Evolutionary conservation across 371 early-diverging fungal species (phyloP).

Genomic region (Mortierella sp.): DNA sequence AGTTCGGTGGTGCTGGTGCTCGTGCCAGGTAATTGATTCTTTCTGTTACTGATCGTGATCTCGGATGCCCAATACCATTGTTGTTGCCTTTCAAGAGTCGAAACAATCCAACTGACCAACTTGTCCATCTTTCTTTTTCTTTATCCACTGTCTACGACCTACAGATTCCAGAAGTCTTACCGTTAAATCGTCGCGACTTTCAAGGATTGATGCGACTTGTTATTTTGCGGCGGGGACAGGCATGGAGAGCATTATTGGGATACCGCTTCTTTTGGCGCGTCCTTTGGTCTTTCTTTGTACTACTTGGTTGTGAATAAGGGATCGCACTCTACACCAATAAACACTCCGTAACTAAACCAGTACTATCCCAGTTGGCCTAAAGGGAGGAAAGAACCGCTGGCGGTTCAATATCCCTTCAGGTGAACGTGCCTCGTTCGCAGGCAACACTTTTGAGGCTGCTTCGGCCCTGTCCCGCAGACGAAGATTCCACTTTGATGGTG

Average conservation of each 20-base stretch:
- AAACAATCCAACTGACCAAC: too few species aligned
- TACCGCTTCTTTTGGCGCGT: slow-evolving; percentile 1
- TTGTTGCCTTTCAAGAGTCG: not conserved
- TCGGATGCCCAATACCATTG: too few species aligned
- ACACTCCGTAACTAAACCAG: slow-evolving; percentile 23
- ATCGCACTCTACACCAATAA: slow-evolving; percentile 17
- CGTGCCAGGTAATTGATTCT: slow-evolving; percentile 87
- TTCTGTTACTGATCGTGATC: not conserved
- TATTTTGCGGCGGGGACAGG: slow-evolving; percentile 22
- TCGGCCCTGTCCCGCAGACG: too few species aligned
- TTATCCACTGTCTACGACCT: not conserved
- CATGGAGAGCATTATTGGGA: slow-evolving; percentile 3
- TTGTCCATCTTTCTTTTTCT: not conserved
- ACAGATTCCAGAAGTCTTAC: slow-evolving; percentile 55
- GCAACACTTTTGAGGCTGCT: too few species aligned
- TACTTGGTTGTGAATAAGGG: slow-evolving; percentile 15
- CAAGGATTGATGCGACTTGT: slow-evolving; percentile 27
- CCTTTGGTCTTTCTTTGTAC: not conserved
- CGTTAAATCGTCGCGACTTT: slow-evolving; percentile 37
- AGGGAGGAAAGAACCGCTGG: too few species aligned
- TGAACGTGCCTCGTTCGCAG: too few species aligned
- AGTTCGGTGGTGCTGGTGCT: slow-evolving; percentile 99
- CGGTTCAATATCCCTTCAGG: too few species aligned
- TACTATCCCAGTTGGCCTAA: too few species aligned
- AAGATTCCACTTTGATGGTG: too few species aligned